phyloP scores from a whole-genome alignment of 2,329 filamentous ascomycete genomes.

The Colletotrichum kahawae region DNA sequence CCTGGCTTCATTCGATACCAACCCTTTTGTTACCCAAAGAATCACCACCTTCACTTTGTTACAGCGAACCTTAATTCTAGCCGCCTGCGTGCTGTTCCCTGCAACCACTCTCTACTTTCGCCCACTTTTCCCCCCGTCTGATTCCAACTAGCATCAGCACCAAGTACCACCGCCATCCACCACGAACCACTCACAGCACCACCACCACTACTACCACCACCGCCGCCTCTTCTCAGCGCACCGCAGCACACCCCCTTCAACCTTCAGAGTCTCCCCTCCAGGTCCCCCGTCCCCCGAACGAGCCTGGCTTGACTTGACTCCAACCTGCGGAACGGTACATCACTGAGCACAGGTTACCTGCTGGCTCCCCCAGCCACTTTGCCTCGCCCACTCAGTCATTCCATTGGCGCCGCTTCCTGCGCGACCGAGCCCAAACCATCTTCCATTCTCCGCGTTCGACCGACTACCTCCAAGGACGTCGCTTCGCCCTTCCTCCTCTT shows the following conservation, averaged over 20 bases:
- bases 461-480: conserved; percentile 12
- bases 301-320: conserved; percentile 7
- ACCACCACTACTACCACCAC: not conserved
- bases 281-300: not conserved
- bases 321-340: not conserved
- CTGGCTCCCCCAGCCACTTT: conserved; percentile 11
- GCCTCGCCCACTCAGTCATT: conserved; percentile 19
- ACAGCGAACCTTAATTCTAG: conserved; percentile 14
- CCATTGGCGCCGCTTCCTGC: conserved; percentile 22
- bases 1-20: not conserved
- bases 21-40: not conserved
- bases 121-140: conserved; percentile 14
- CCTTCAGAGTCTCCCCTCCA: not conserved
- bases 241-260: not conserved
- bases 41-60: conserved; percentile 11
- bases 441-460: conserved; percentile 22
- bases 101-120: conserved; percentile 11
- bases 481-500: not conserved
- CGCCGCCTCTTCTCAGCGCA: not conserved
- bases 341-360: not conserved
- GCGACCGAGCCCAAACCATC: conserved; percentile 23
- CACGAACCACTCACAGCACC: not conserved
- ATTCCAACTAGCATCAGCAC: not conserved
- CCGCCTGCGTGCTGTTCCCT: conserved; percentile 7
- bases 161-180: not conserved